A percentile compares a stretch with the other conserved stretches of the same genome.
These are phyloP conservation scores for Aspergillus taichungensis DNA, from an alignment of 495 filamentous ascomycete species.

Conservation along the genomic window DNA sequence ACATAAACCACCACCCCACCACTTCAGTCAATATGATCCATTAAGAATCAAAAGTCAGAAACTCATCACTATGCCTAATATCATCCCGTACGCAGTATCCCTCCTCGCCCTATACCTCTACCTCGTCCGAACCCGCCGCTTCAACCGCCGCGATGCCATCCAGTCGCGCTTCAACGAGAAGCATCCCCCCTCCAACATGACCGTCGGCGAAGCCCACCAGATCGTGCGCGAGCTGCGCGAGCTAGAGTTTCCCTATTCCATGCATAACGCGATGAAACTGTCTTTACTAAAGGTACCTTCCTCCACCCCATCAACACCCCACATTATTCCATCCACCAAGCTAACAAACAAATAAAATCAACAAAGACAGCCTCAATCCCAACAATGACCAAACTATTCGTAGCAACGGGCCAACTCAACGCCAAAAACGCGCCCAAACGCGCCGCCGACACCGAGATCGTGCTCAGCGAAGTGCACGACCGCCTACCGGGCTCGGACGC, in stretches of 20 bases:
- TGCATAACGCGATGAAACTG: conserved; percentile 7
- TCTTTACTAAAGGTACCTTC: conserved; percentile 13
- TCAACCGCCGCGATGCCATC: neutral
- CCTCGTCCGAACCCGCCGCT: neutral
- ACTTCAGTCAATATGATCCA: no score
- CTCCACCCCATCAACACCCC: neutral
- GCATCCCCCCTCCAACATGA: conserved; percentile 12
- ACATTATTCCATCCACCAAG: neutral
- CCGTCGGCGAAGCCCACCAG: conserved; percentile 15
- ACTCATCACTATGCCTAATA: no score
- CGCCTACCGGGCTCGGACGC: conserved; percentile 10
- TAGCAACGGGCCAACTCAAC: conserved; percentile 22
- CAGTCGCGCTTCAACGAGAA: neutral
- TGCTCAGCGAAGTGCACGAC: conserved; percentile 21
- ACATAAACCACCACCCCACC: no score
- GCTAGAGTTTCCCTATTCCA: conserved; percentile 19
- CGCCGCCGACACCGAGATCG: conserved; percentile 23
- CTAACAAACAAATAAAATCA: neutral
- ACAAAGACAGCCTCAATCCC: conserved; percentile 29
- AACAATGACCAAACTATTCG: conserved; percentile 23
- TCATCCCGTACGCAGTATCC: no score
- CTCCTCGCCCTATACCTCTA: neutral
- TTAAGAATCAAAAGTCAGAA: no score
- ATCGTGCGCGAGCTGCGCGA: conserved; percentile 16
- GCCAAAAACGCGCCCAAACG: conserved; percentile 21